These are phyloP conservation scores for Myxozyma udenii DNA, from an alignment of 805 yeast species.

Conservation along the genomic window DNA sequence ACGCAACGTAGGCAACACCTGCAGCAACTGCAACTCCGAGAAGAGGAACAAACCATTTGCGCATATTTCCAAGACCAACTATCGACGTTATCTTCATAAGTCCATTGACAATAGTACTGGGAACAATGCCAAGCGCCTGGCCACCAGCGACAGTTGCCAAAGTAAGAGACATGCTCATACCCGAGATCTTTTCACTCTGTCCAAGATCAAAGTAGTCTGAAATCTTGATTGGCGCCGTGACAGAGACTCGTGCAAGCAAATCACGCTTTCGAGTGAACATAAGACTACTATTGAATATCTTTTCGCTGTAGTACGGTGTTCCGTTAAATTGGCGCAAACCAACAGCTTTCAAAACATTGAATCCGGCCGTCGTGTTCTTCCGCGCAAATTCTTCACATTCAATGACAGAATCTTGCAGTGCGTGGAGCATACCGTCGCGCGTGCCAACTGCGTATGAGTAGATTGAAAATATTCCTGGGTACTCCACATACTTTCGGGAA, in stretches of 20 bases:
- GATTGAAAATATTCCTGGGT: slow-evolving; percentile 60
- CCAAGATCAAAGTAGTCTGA: slow-evolving; percentile 67
- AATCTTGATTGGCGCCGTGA: slow-evolving; percentile 52
- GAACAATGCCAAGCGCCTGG: slow-evolving; percentile 20
- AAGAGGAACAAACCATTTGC: slow-evolving; percentile 54
- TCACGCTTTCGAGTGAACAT: slow-evolving; percentile 83
- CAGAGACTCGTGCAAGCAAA: slow-evolving; percentile 41
- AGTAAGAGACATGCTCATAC: slow-evolving; percentile 28
- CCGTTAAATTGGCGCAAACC: slow-evolving; percentile 64
- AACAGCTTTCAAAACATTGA: slow-evolving; percentile 56
- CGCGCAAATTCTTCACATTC: slow-evolving; percentile 70
- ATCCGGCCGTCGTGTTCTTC: slow-evolving; percentile 54
- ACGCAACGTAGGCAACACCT: slow-evolving; percentile 59
- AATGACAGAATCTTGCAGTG: slow-evolving; percentile 61
- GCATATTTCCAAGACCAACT: slow-evolving; percentile 26
- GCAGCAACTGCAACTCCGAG: slow-evolving; percentile 50
- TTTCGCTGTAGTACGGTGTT: slow-evolving; percentile 52
- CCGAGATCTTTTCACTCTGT: slow-evolving; percentile 20
- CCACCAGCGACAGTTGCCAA: slow-evolving; percentile 28
- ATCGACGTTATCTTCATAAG: slow-evolving; percentile 5
- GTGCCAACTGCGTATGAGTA: slow-evolving; percentile 69
- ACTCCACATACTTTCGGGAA: slow-evolving; percentile 51
- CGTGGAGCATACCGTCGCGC: slow-evolving; percentile 62
- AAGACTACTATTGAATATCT: slow-evolving; percentile 62
- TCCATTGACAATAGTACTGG: slow-evolving; percentile 12